These are phyloP conservation scores for Fusarium chlamydosporum DNA, from an alignment of 2,329 filamentous ascomycete genomes.

Conservation along the genomic window DNA sequence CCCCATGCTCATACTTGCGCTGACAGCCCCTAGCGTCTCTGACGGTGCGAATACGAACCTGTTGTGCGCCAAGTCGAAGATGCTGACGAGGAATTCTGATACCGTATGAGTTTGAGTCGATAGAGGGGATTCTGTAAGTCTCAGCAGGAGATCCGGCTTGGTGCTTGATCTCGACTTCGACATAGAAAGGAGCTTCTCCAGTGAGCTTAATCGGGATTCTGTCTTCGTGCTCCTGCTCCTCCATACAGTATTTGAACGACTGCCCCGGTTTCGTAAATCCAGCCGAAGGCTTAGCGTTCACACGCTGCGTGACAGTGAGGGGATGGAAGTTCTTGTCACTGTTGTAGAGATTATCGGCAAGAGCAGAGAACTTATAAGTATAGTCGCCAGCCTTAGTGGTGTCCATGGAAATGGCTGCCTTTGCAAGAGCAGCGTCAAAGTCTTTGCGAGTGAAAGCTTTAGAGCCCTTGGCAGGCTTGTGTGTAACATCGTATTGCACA, in stretches of 20 bases:
- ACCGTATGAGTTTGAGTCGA: conserved; percentile 79
- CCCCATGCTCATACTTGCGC: conserved; percentile 77
- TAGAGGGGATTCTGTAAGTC: conserved; percentile 83
- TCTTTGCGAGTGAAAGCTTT: conserved; percentile 76
- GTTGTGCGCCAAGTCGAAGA: conserved; percentile 89
- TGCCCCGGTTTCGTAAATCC: conserved; percentile 88
- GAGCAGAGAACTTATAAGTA: conserved; percentile 85
- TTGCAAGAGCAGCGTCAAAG: conserved; percentile 81
- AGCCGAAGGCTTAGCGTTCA: conserved; percentile 86
- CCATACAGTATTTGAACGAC: conserved; percentile 94
- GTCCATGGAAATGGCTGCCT: conserved; percentile 86
- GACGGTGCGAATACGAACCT: conserved; percentile 89
- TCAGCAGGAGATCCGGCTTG: conserved; percentile 85
- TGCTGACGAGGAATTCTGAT: conserved; percentile 88
- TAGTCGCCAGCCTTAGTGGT: conserved; percentile 86
- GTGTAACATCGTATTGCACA: conserved; percentile 83
- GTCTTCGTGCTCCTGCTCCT: conserved; percentile 85
- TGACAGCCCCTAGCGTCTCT: conserved; percentile 90
- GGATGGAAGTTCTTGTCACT: conserved; percentile 76
- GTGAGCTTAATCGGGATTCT: conserved; percentile 88
- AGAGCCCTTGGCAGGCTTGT: conserved; percentile 76
- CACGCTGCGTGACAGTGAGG: conserved; percentile 82
- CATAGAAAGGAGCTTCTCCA: conserved; percentile 86
- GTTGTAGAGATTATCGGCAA: conserved; percentile 90
- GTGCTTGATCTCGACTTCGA: conserved; percentile 95